Conservation (phyloP, 2,329 filamentous ascomycete species). For the Cercospora zeae-maydis region DNA sequence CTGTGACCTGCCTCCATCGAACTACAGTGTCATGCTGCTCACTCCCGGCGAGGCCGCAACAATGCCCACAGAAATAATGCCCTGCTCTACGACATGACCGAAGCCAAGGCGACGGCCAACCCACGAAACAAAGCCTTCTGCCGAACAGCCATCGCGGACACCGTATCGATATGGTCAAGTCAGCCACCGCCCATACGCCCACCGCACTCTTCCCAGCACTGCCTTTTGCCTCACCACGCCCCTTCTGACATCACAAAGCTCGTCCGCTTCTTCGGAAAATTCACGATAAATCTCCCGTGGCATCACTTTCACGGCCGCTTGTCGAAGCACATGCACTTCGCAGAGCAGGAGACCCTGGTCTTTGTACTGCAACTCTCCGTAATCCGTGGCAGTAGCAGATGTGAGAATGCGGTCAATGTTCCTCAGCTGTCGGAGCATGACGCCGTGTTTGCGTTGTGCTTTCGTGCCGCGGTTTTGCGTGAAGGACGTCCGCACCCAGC, state of each 20-base stretch:
- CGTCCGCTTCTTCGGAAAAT: slow-evolving; percentile 82
- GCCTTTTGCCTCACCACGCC: slow-evolving; percentile 74
- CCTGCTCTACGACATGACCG: background rate
- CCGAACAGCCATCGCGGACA: background rate
- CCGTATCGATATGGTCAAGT: slow-evolving; percentile 4
- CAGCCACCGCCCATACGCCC: slow-evolving; percentile 81
- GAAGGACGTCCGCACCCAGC: slow-evolving; percentile 68
- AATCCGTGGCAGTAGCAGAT: slow-evolving; percentile 57
- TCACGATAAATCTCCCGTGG: slow-evolving; percentile 74
- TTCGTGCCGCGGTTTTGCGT: slow-evolving; percentile 67
- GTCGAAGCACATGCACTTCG: slow-evolving; percentile 79
- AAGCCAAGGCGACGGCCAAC: background rate
- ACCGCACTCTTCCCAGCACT: slow-evolving; percentile 78
- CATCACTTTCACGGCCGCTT: slow-evolving; percentile 63
- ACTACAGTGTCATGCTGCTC: slow-evolving; percentile 2
- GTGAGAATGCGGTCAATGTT: slow-evolving; percentile 73
- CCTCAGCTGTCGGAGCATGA: slow-evolving; percentile 72
- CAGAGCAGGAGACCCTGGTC: slow-evolving; percentile 87
- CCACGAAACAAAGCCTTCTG: background rate
- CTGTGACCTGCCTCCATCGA: background rate
- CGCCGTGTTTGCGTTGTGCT: slow-evolving; percentile 62
- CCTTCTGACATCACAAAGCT: slow-evolving; percentile 74
- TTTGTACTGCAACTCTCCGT: slow-evolving; percentile 79
- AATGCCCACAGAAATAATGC: background rate
- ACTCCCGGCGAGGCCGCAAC: background rate